phyloP scores from a whole-genome alignment of 2,329 filamentous ascomycete genomes.

The Pseudocercospora eumusae region DNA sequence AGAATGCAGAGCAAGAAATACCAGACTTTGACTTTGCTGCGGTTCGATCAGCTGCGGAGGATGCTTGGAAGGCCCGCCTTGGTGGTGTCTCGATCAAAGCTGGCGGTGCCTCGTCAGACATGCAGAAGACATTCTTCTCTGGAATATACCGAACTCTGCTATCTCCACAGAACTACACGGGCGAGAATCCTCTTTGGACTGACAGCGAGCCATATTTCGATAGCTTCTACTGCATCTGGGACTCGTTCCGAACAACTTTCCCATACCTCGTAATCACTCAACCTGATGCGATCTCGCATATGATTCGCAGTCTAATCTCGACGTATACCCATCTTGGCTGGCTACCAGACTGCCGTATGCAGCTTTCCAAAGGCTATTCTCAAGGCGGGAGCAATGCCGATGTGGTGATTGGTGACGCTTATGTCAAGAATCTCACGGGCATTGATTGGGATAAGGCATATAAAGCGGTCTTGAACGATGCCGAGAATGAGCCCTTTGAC shows the following conservation, averaged over 20 bases:
- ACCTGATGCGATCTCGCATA: conserved; percentile 62
- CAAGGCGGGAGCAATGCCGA: conserved; percentile 50
- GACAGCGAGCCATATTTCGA: conserved; percentile 69
- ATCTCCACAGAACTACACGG: conserved; percentile 69
- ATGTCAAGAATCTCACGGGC: conserved; percentile 60
- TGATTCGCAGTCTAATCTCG: conserved; percentile 66
- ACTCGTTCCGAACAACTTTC: conserved; percentile 63
- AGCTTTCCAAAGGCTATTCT: conserved; percentile 68
- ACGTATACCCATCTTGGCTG: conserved; percentile 68
- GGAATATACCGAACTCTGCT: conserved; percentile 69
- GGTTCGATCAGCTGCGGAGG: conserved; percentile 46
- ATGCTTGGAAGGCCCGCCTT: conserved; percentile 44
- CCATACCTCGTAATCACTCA: conserved; percentile 65
- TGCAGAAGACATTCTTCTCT: conserved; percentile 60
- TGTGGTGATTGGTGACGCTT: conserved; percentile 67
- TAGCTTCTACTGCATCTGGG: conserved; percentile 70
- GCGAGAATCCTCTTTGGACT: conserved; percentile 67
- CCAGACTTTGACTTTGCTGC: conserved; percentile 64
- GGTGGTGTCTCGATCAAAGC: conserved; percentile 40
- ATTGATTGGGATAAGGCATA: conserved; percentile 70
- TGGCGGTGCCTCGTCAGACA: conserved; percentile 50
- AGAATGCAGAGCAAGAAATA: conserved; percentile 66
- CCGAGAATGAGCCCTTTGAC: conserved; percentile 67
- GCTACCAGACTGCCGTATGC: conserved; percentile 72
- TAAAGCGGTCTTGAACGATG: conserved; percentile 69